Conservation (phyloP, 495 filamentous ascomycete genomes). For the Copromyces sp. region DNA sequence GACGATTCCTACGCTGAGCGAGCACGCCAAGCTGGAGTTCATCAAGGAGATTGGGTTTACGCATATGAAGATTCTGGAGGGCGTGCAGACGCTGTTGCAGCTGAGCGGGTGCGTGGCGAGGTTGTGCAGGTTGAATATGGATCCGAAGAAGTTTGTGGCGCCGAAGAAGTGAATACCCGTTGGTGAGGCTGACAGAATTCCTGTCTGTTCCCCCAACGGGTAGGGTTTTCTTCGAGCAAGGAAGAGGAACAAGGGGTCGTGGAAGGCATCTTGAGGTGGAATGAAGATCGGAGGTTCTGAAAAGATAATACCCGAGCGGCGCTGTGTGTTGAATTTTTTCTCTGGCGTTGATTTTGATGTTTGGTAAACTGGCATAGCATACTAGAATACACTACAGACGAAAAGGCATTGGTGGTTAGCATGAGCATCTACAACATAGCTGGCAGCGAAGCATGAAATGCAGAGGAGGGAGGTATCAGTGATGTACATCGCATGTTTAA, state of each 20-base stretch:
- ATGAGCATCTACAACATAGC: neutral
- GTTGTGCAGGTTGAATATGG: conserved; percentile 91
- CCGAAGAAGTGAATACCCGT: conserved; percentile 22
- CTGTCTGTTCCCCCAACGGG: too few relatives aligned
- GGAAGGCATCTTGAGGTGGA: neutral
- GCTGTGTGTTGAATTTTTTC: neutral
- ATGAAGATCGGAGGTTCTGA: neutral
- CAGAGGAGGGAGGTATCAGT: neutral
- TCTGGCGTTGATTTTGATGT: neutral
- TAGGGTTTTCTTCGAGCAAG: neutral
- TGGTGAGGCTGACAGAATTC: too few relatives aligned
- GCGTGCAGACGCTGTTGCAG: conserved; percentile 89
- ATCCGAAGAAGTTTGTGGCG: conserved; percentile 68
- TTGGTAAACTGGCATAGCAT: neutral
- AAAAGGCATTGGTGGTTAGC: neutral
- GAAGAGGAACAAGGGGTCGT: neutral
- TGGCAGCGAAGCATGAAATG: neutral
- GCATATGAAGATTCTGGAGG: conserved; percentile 96
- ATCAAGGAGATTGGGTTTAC: conserved; percentile 98
- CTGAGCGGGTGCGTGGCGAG: conserved; percentile 83
- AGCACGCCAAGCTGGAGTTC: conserved; percentile 91
- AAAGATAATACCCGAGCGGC: neutral
- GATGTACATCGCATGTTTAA: neutral
- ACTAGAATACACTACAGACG: neutral
- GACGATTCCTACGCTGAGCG: conserved; percentile 76